phyloP scores from a whole-genome alignment of 2,329 filamentous ascomycete genomes.

The Harringtonia aguacate region DNA sequence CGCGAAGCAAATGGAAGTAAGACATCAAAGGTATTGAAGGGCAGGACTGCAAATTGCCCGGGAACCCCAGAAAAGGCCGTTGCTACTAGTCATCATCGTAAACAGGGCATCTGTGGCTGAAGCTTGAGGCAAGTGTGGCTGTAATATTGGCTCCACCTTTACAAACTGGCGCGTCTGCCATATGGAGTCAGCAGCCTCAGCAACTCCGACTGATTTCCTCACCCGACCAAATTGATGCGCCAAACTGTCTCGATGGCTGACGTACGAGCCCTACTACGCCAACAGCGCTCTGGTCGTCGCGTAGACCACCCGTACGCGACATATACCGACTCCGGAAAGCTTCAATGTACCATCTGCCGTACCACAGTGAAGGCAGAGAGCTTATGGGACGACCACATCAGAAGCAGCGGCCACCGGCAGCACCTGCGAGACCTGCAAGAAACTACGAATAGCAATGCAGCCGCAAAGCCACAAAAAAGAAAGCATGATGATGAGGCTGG shows the following conservation, averaged over 20 bases:
- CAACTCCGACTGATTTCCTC: no score
- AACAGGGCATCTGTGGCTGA: neutral
- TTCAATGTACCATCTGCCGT: constrained; percentile 57
- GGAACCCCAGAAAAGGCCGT: no score
- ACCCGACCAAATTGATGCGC: no score
- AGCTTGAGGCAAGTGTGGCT: neutral
- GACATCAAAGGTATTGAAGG: no score
- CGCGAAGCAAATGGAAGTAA: no score
- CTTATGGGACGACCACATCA: constrained; percentile 55
- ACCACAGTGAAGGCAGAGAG: constrained; percentile 53
- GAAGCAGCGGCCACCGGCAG: constrained; percentile 34
- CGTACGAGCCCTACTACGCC: constrained; percentile 67
- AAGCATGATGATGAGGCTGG: constrained; percentile 18
- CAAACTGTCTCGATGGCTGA: constrained; percentile 52
- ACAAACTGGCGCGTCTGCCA: neutral
- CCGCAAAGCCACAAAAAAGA: constrained; percentile 15
- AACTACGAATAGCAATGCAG: neutral
- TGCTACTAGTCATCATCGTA: neutral
- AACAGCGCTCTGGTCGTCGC: constrained; percentile 63
- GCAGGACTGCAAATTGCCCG: no score
- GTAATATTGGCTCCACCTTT: neutral
- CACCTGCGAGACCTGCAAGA: neutral
- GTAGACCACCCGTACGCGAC: constrained; percentile 59
- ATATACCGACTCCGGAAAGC: constrained; percentile 57
- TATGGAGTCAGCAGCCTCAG: no score